Base-by-base conservation (phyloP, 345 rosid genomes). In the Ricinus communis region DNA sequence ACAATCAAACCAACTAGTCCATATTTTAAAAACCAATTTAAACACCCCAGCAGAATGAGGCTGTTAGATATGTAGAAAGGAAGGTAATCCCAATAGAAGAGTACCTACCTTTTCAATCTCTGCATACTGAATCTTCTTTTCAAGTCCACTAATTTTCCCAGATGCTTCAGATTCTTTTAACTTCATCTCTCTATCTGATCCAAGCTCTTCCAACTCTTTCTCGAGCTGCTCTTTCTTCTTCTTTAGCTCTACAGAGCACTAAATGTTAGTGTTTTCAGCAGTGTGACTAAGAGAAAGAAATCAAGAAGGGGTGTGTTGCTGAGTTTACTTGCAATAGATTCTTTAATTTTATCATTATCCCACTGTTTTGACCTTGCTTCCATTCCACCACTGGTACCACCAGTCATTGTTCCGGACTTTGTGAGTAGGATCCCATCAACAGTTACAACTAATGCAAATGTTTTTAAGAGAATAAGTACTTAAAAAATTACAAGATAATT, bases 321-420 rank as follows among this genome's bases (percentile, higher is more conserved):
- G 43, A 65, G 43, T 30, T 65, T 65, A 65, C 69, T 65, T 54
- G 31, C 7, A 47, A 65, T 65, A 28, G 69, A 47, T 27, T 97
- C 97, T 84, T 95, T 98, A 67, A 95, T 84, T 75, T 89, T 86
- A 71, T 93, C 90, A 80, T 95, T 97, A 86, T 95, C 97, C 98
- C 99, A 92, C 75, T 95, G 87, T 64, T 86, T 95, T 55, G 98
- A 95, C 79, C 90, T 89, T 5, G 98, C 98, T 85, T 95, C 99
- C 96, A 95, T 92, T 76, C 97, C 97, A 72, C 99, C 96, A 78
- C 88, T 92, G 64, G 97, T 92, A 75, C 99, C 99, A 81, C 99
- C 99, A 80, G 98, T 95, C 99, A 95, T 95, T 76, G 98, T 95
- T 69, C 99, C 99, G 74, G 98, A 78, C 85, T 90, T 95, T 40